These are phyloP conservation scores for Backusella macrospora DNA, from an alignment of 192 early-diverging fungal genomes.

Conservation along the genomic window DNA sequence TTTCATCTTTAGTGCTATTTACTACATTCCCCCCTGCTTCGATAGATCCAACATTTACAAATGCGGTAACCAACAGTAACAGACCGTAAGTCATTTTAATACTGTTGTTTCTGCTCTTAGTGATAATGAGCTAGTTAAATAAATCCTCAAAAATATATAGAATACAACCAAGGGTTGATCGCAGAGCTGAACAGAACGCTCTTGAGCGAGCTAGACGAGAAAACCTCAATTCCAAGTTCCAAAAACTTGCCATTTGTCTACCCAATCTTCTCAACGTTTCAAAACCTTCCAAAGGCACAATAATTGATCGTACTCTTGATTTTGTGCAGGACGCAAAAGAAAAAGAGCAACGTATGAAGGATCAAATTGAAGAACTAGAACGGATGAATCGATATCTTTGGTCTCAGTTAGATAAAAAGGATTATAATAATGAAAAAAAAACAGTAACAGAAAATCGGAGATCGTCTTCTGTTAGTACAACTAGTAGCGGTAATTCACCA, in stretches of 20 bases:
- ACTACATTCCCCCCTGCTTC: background rate
- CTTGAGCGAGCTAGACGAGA: slow-evolving; percentile 80
- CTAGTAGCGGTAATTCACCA: background rate
- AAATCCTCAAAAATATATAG: background rate
- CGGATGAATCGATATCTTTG: slow-evolving; percentile 19
- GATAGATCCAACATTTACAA: background rate
- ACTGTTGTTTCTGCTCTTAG: too few relatives aligned
- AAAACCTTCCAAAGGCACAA: slow-evolving; percentile 78
- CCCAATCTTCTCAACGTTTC: slow-evolving; percentile 70
- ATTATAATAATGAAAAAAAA: too few relatives aligned
- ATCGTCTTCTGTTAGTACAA: background rate
- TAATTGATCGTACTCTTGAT: slow-evolving; percentile 75
- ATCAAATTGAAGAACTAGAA: slow-evolving; percentile 27
- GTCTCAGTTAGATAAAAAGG: slow-evolving; percentile 16
- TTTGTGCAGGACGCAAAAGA: slow-evolving; percentile 42
- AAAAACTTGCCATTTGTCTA: slow-evolving; percentile 73
- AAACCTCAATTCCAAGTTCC: slow-evolving; percentile 77
- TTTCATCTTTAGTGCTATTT: slow-evolving; percentile 8
- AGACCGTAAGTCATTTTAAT: background rate
- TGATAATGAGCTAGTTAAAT: too few relatives aligned
- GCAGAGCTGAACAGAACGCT: slow-evolving; percentile 77
- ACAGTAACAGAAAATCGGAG: background rate
- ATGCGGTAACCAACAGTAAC: background rate
- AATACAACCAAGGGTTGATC: slow-evolving; percentile 26
- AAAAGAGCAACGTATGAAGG: slow-evolving; percentile 29